Percentiles rank a stretch among this genome's conserved stretches.
Conservation (phyloP, 306 rosid genomes). For the Cucumis cinereus region DNA sequence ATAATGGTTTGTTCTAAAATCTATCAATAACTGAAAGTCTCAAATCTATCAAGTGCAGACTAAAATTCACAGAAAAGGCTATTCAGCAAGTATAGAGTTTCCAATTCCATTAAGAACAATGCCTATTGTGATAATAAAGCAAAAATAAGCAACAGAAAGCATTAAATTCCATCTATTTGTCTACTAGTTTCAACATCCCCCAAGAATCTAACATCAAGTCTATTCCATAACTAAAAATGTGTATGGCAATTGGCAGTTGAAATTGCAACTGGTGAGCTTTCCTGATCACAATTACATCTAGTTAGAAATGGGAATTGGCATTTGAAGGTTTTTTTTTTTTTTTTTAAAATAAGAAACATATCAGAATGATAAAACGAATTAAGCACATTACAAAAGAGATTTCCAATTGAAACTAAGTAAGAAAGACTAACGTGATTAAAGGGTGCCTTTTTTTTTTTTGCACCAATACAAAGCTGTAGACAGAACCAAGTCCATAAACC, state of each 20-base stretch:
- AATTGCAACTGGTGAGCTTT: background rate
- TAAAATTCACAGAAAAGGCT: background rate
- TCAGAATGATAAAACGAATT: too few species aligned
- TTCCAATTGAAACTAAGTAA: too few species aligned
- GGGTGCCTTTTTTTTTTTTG: too few species aligned
- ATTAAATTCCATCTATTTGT: background rate
- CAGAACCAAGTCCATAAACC: too few species aligned
- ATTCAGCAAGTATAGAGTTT: background rate
- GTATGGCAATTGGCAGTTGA: background rate
- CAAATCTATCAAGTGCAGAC: background rate
- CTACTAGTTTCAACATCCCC: background rate
- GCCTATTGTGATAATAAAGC: background rate
- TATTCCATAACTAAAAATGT: background rate
- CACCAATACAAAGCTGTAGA: too few species aligned
- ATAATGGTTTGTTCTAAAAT: conserved; percentile 19
- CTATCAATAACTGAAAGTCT: conserved; percentile 14
- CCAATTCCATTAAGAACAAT: background rate
- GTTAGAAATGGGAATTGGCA: background rate
- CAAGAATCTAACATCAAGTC: background rate
- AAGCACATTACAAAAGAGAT: too few species aligned
- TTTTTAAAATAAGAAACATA: too few species aligned
- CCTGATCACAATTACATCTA: background rate
- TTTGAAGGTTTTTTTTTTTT: background rate
- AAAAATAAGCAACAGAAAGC: background rate
- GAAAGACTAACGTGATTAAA: too few species aligned